phyloP scores from a whole-genome alignment of 2,329 filamentous ascomycete species.

The Cladosporium sp. region DNA sequence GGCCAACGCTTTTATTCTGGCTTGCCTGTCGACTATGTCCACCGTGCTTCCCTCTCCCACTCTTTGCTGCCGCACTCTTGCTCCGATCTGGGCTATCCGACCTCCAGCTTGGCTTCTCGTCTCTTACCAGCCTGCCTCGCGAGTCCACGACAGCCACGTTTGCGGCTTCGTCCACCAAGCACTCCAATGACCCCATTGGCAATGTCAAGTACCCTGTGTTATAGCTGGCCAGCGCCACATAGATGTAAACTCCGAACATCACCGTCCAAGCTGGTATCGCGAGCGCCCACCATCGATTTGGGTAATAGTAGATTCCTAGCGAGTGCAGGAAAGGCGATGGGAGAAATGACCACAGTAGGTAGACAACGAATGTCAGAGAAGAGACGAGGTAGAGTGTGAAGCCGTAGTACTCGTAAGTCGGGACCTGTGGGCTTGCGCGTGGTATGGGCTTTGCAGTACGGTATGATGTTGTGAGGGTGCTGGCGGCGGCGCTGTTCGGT shows the following conservation, averaged over 20 bases:
- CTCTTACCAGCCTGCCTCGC: slow-evolving; percentile 55
- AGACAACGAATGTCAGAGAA: slow-evolving; percentile 71
- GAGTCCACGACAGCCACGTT: slow-evolving; percentile 78
- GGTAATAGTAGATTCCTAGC: slow-evolving; percentile 93
- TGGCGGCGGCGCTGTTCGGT: slow-evolving; percentile 55
- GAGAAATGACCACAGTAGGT: slow-evolving; percentile 80
- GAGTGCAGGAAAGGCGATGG: slow-evolving; percentile 88
- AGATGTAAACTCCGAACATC: slow-evolving; percentile 85
- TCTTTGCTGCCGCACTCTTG: slow-evolving; percentile 13
- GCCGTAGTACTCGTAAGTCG: slow-evolving; percentile 99
- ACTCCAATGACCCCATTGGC: slow-evolving; percentile 74
- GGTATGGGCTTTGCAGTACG: slow-evolving; percentile 62
- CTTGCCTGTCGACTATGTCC: slow-evolving; percentile 36
- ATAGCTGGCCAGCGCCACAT: slow-evolving; percentile 84
- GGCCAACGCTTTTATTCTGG: slow-evolving; percentile 20
- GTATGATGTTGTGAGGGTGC: slow-evolving; percentile 52
- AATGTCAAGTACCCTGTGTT: slow-evolving; percentile 87
- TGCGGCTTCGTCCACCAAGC: slow-evolving; percentile 84
- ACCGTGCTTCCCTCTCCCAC: slow-evolving; percentile 33
- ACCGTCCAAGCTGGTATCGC: slow-evolving; percentile 89
- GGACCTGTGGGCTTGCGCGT: slow-evolving; percentile 83
- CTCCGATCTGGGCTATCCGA: slow-evolving; percentile 6
- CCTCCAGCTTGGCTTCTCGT: slow-evolving; percentile 26
- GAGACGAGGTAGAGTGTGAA: slow-evolving; percentile 94
- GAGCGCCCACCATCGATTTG: slow-evolving; percentile 95